Evolutionary conservation across 179 eudicot species (phyloP).

Genomic region (Dionaea muscipula): DNA sequence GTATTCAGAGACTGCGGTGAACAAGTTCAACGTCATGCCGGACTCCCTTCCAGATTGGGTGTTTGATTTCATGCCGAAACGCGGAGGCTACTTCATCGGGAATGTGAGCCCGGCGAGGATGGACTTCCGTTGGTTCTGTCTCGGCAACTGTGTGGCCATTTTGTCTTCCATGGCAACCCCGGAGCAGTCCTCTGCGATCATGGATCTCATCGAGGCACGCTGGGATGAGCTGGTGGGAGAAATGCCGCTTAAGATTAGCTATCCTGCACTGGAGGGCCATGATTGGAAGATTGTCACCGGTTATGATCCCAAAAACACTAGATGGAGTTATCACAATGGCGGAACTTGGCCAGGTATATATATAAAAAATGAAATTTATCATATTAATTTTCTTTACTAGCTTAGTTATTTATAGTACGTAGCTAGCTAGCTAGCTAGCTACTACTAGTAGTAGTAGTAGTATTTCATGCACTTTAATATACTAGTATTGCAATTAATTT

Average conservation of each 20-base stretch:
- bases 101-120: constrained; percentile 75
- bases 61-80: constrained; percentile 70
- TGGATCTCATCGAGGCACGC: constrained; percentile 73
- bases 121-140: constrained; percentile 86
- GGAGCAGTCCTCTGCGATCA: constrained; percentile 65
- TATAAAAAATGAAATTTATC: not conserved
- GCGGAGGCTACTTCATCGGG: constrained; percentile 76
- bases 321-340: constrained; percentile 90
- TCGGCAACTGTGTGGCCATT: constrained; percentile 72
- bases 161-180: constrained; percentile 75
- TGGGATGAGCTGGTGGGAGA: constrained; percentile 85
- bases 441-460: no score
- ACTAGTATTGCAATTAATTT: no score
- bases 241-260: constrained; percentile 75
- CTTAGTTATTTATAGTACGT: no score
- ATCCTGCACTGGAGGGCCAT: constrained; percentile 74
- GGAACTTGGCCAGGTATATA: constrained; percentile 80
- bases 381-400: not conserved
- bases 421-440: no score
- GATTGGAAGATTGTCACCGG: constrained; percentile 80
- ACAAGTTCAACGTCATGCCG: constrained; percentile 90
- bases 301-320: constrained; percentile 68
- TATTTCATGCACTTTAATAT: no score
- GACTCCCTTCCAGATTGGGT: constrained; percentile 87
- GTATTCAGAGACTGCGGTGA: constrained; percentile 86